A percentile compares a stretch with the other conserved stretches of the same genome.
phyloP scores from a whole-genome alignment of 305 asterid species.

The Fraxinus platypoda region DNA sequence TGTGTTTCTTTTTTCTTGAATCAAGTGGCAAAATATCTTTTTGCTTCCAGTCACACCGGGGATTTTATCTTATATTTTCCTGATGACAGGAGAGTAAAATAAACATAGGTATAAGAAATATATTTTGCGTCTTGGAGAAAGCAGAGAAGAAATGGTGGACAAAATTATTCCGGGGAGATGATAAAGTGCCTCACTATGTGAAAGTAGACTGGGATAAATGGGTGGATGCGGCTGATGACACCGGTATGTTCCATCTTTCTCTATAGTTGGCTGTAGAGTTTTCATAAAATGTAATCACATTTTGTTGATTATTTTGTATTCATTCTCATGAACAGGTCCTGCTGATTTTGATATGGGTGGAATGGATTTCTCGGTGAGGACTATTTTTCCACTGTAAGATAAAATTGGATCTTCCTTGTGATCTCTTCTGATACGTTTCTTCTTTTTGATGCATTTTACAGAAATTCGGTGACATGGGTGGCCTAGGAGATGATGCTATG shows the following conservation, averaged over 20 bases:
- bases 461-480: conserved; percentile 75
- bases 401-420: not conserved
- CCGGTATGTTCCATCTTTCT: conserved; percentile 34
- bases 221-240: conserved; percentile 88
- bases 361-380: conserved; percentile 84
- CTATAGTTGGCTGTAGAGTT: not conserved
- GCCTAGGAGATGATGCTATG: conserved; percentile 46
- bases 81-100: conserved; percentile 66
- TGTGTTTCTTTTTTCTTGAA: not conserved
- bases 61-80: not conserved
- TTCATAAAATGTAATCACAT: not conserved
- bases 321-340: conserved; percentile 43
- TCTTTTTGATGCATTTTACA: conserved; percentile 23
- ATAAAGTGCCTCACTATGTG: conserved; percentile 75
- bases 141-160: conserved; percentile 89
- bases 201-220: conserved; percentile 99
- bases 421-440: conserved; percentile 11
- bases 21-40: not conserved
- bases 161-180: conserved; percentile 65
- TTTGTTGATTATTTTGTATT: conserved; percentile 3
- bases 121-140: conserved; percentile 80
- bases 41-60: not conserved
- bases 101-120: conserved; percentile 61
- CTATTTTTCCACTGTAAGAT: not conserved
- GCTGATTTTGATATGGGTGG: conserved; percentile 69